Evolutionary conservation across 345 rosid genomes (phyloP).

Genomic region (Citrus sp.): DNA sequence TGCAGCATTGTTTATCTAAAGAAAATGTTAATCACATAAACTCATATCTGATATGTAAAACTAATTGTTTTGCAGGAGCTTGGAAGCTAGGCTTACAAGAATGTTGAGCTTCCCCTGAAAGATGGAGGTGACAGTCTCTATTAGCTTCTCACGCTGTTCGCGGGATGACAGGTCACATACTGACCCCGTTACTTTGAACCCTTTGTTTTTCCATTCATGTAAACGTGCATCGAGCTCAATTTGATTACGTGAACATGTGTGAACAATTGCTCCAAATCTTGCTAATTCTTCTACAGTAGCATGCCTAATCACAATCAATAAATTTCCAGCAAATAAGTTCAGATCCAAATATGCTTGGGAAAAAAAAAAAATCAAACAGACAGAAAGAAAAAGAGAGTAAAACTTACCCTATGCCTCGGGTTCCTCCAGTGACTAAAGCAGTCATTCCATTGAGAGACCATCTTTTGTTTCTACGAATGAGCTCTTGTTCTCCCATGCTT

Average conservation of each 20-base stretch:
- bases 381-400: not conserved
- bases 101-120: conserved; percentile 55
- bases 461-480: not conserved
- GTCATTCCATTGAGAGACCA: conserved; percentile 29
- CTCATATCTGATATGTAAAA: not conserved
- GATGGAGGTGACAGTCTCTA: conserved; percentile 37
- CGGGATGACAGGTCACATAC: conserved; percentile 33
- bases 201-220: conserved; percentile 40
- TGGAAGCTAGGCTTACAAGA: conserved; percentile 33
- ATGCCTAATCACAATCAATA: not conserved
- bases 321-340: not conserved
- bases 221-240: not conserved
- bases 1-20: not conserved
- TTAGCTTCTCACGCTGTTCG: conserved; percentile 37
- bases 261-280: conserved; percentile 3
- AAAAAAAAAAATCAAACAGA: not conserved
- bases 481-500: conserved; percentile 5
- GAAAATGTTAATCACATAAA: not conserved
- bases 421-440: conserved; percentile 30
- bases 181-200: conserved; percentile 49
- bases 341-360: not conserved
- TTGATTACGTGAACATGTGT: conserved; percentile 6
- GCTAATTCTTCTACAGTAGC: conserved; percentile 11
- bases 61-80: not conserved
- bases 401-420: conserved; percentile 20